These are phyloP conservation scores for Coelomomyces lativittatus DNA, from an alignment of 371 early-diverging fungal species.

Conservation along the genomic window DNA sequence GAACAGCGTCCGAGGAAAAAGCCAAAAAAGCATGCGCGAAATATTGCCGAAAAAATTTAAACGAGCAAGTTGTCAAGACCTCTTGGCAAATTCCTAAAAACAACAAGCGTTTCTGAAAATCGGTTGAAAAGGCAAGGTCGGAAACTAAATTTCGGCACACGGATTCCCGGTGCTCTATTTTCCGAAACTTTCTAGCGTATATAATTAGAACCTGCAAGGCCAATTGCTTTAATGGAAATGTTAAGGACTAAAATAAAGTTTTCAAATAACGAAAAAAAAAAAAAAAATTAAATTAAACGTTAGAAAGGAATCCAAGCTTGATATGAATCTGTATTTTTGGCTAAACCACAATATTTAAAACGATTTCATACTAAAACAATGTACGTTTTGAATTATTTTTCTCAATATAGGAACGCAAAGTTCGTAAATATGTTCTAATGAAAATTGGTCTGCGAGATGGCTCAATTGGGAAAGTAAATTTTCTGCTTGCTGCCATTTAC, in stretches of 20 bases:
- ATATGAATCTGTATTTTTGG: no score
- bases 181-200: background rate
- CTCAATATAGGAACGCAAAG: background rate
- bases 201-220: background rate
- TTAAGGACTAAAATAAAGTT: background rate
- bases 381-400: background rate
- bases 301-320: no score
- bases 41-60: background rate
- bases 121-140: background rate
- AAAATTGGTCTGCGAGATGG: constrained; percentile 1
- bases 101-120: background rate
- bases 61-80: background rate
- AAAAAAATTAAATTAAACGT: no score
- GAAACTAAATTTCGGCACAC: background rate
- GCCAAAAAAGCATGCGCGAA: background rate
- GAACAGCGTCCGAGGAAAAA: background rate
- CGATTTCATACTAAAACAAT: no score
- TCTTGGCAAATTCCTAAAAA: background rate
- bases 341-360: no score
- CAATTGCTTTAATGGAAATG: background rate
- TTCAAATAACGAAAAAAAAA: no score
- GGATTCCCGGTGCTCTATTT: constrained; percentile 1
- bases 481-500: background rate
- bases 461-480: background rate
- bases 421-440: background rate